A percentile compares a stretch with the other conserved stretches of the same genome.
Conservation (phyloP, 2,329 filamentous ascomycete species). For the Bipolaris bicolor region DNA sequence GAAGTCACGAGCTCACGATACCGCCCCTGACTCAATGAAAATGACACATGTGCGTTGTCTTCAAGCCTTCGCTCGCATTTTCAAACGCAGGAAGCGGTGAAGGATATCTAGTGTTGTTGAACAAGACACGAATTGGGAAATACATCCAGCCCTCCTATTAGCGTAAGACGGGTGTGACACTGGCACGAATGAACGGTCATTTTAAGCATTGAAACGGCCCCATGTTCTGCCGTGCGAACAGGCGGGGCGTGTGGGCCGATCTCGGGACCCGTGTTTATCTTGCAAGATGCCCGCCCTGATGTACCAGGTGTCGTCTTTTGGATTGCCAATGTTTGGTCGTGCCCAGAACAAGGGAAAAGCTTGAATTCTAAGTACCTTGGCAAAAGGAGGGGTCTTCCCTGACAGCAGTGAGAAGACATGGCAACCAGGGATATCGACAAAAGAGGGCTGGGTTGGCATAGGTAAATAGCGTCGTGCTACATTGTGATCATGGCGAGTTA, state of each 20-base stretch:
- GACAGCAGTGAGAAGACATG: neutral
- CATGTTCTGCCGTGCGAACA: constrained; percentile 11
- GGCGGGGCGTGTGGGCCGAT: constrained; percentile 11
- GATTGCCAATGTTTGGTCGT: neutral
- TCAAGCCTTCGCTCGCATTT: neutral
- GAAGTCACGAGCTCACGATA: constrained; percentile 8
- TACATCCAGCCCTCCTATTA: neutral
- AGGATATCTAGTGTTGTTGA: neutral
- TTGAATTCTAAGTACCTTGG: neutral
- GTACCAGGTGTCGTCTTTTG: neutral
- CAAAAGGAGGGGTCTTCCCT: neutral
- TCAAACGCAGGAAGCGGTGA: neutral
- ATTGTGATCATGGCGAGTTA: neutral
- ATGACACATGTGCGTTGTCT: neutral
- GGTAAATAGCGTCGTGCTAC: neutral
- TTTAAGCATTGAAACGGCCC: neutral
- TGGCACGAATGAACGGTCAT: neutral
- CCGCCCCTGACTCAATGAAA: neutral
- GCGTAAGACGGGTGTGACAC: neutral
- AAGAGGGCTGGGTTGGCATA: neutral
- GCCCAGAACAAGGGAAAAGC: neutral
- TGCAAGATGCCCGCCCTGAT: neutral
- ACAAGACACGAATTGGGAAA: neutral
- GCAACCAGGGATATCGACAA: too few species aligned
- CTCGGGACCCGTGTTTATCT: neutral